These are phyloP conservation scores for Plectranthus barbatus DNA, from an alignment of 257 asterid species.

Conservation along the genomic window DNA sequence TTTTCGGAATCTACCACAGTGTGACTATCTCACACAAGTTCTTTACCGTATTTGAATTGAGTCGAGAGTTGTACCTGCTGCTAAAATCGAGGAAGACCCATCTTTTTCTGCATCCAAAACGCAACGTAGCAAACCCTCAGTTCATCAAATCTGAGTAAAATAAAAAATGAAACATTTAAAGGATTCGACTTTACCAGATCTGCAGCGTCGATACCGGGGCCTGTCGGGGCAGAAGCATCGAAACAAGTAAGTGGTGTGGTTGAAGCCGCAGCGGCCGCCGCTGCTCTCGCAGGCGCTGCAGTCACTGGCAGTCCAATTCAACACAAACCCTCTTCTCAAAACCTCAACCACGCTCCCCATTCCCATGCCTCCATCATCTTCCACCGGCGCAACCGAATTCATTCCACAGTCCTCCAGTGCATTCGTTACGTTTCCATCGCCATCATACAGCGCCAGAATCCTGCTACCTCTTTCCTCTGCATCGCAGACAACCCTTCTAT, in stretches of 20 bases:
- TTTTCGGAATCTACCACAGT: too few relatives aligned
- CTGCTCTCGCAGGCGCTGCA: slow-evolving; percentile 24
- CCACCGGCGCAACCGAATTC: slow-evolving; percentile 38
- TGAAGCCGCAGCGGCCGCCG: slow-evolving; percentile 44
- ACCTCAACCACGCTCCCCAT: slow-evolving; percentile 1
- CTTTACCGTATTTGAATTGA: too few relatives aligned
- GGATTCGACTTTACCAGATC: slow-evolving; percentile 33
- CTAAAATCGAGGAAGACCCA: not conserved
- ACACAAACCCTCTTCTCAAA: slow-evolving; percentile 42
- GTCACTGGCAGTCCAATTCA: slow-evolving; percentile 16
- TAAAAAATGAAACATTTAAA: too few relatives aligned
- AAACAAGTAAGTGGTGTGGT: not conserved
- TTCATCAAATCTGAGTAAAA: too few relatives aligned
- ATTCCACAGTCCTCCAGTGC: slow-evolving; percentile 26
- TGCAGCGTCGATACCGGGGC: slow-evolving; percentile 26
- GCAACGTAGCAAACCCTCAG: not conserved
- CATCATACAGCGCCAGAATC: slow-evolving; percentile 27
- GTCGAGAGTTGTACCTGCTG: slow-evolving; percentile 17
- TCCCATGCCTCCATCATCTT: slow-evolving; percentile 10
- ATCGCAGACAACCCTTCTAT: slow-evolving; percentile 16
- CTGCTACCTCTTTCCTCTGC: not conserved
- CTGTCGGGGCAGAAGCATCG: slow-evolving; percentile 41
- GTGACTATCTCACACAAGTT: too few relatives aligned
- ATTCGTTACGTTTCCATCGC: slow-evolving; percentile 13
- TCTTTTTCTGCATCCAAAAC: slow-evolving; percentile 14